Evolutionary conservation across 1,284 basidiomycete genomes (phyloP).

Genomic region (Fomes fomentarius): DNA sequence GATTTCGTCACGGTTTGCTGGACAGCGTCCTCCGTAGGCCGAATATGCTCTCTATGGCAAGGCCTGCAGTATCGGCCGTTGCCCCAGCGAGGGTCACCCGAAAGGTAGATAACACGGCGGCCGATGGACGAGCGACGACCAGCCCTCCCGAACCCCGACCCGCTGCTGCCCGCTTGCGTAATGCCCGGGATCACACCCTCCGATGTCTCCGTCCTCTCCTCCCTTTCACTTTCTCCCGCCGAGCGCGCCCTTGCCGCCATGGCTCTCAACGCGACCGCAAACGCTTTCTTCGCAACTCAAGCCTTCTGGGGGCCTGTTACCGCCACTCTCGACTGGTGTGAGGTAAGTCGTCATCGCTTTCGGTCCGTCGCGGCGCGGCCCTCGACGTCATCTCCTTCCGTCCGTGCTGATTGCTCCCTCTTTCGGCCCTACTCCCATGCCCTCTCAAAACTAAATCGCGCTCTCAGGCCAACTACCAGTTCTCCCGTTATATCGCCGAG

Average conservation of each 20-base stretch:
- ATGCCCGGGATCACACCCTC: neutral
- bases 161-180: no score
- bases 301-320: slow-evolving; percentile 63
- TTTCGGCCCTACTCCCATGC: neutral
- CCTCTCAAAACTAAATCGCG: neutral
- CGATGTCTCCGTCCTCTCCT: slow-evolving; percentile 18
- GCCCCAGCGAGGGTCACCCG: no score
- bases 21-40: no score
- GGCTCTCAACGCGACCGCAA: slow-evolving; percentile 18
- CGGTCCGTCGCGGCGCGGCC: neutral
- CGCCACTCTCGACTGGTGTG: slow-evolving; percentile 73
- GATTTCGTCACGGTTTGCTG: no score
- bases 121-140: no score
- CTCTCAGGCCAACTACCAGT: slow-evolving; percentile 68
- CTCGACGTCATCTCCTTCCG: slow-evolving; percentile 8
- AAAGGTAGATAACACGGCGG: no score
- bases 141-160: no score
- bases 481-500: slow-evolving; percentile 70
- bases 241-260: slow-evolving; percentile 14
- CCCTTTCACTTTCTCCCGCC: slow-evolving; percentile 7
- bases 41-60: no score
- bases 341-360: slow-evolving; percentile 46
- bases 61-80: no score
- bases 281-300: slow-evolving; percentile 16
- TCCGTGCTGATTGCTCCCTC: neutral